Base-by-base conservation (phyloP, 192 early-diverging fungal species). In the Piromyces sp. region DNA sequence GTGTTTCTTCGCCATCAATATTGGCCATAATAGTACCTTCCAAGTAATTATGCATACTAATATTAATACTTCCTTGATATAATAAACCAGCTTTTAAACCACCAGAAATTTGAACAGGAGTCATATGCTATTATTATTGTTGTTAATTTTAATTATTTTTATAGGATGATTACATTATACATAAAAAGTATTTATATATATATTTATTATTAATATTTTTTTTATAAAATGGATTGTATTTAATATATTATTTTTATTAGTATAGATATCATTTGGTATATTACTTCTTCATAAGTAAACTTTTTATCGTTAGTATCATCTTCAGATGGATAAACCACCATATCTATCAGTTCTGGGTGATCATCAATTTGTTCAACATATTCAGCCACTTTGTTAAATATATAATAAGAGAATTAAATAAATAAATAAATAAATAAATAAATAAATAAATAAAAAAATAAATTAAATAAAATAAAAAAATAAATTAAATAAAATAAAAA, bases 341-440 rank as follows among this genome's bases (percentile, higher is more conserved):
- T 96, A 81, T 99, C 96, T 79, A 94, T 83, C n/a, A 99, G 89
- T 85, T 98, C 95, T 9, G 95, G 95, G 78, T 88, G 86, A 80
- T 93, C 93, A n/a, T 81, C 86, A 82, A 94, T 87, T 11, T 88
- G 84, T 79, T 91, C 86, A 13, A 97, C 92, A 84, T 94, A 98
- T 83, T 95, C 89, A 68, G 51, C 31, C 89, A 89, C 80, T 96
- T 94, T 84, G 80, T 33, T n/a, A n/a, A n/a, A n/a, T n/a, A n/a
- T n/a, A n/a, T n/a, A n/a, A n/a, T n/a, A n/a, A n/a, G n/a, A n/a
- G n/a, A n/a, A n/a, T n/a, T n/a, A n/a, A n/a, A n/a, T n/a, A 82
- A 15, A 28, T 33, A 40, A 16, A 29, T 15, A 33, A 17, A 78
- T 80, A n/a, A 19, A 31, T 7, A 78, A 38, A 80, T 16, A 11